Percentiles rank a stretch among this genome's conserved stretches.
Conservation (phyloP, 2,329 filamentous ascomycete species). For the Furcasterigmium sp. region DNA sequence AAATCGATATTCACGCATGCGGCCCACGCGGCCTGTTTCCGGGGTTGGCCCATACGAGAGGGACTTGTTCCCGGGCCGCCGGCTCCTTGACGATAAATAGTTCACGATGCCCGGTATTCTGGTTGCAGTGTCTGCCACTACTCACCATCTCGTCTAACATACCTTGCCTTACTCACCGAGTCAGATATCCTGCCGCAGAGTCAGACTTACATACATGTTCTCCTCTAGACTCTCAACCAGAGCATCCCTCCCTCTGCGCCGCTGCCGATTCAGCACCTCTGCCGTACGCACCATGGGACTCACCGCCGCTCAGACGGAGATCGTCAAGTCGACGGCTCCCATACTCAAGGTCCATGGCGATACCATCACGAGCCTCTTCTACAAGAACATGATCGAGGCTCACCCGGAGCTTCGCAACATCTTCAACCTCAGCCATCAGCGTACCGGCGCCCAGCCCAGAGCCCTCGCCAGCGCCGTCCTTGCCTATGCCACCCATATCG, state of each 20-base stretch:
- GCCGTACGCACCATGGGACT: slow-evolving; percentile 36
- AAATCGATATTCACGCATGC: too few relatives aligned
- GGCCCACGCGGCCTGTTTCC: neutral
- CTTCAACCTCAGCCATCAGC: slow-evolving; percentile 68
- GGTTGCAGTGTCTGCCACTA: too few relatives aligned
- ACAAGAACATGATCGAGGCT: slow-evolving; percentile 59
- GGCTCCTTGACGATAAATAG: neutral
- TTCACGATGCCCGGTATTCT: neutral
- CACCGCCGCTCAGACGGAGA: slow-evolving; percentile 58
- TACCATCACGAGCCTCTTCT: slow-evolving; percentile 67
- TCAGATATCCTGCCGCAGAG: too few relatives aligned
- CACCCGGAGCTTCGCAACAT: slow-evolving; percentile 62
- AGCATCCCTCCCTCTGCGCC: neutral
- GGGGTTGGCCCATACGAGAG: neutral
- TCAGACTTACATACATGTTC: neutral
- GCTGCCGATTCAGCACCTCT: slow-evolving; percentile 2
- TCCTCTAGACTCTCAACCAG: neutral
- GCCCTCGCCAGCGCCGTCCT: slow-evolving; percentile 66
- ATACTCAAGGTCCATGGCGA: slow-evolving; percentile 64
- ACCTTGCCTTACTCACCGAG: neutral
- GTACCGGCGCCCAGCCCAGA: slow-evolving; percentile 61
- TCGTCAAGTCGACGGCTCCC: slow-evolving; percentile 74
- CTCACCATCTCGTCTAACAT: neutral
- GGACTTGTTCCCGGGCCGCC: neutral
- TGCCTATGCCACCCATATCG: slow-evolving; percentile 69